Evolutionary conservation across 495 filamentous ascomycete species (phyloP), one percentile per base, ranked within the genome.

Genomic region (Penicillium mononematosum): DNA sequence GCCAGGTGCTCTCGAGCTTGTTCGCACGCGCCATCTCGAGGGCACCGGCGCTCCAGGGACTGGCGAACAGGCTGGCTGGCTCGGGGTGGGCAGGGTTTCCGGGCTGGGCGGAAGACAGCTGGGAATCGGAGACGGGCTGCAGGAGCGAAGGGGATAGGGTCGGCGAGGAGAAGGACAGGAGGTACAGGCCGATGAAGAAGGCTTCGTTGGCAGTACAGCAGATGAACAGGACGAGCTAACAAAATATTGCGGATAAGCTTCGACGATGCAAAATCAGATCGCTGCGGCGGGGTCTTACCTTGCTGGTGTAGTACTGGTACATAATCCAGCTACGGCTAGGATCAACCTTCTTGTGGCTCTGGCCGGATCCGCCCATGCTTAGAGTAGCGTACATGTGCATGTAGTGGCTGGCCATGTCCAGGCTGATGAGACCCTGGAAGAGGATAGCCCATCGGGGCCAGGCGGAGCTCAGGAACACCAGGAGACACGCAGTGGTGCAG

Each of bases 131-230:
- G 25, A 70, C 55, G 12, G 75, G 73, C 56, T 76, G 70, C 39
- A 96, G 84, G 17, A 97, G 88, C 27, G 87, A 88, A 0, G 92
- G 91, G 3, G 90, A 92, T 54, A 97, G 83, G 27, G 81, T 80
- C 1, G 92, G 92, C 38, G 88, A 92, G 45, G 87, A 91, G 82
- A 99, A 99, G 63, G 92, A 96, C 44, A 99, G 85, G 43, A 99
- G 89, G 78, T 99, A 99, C 60, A 98, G 83, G 44, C 91, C 92
- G 69, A 99, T 92, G 80, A 98, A 99, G 81, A 96, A 98, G 56
- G 89, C 71, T 73, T 99, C 95, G 73, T 98, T 98, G 34, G 94
- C 76, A 45, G 84, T 81, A 74, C 95, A 99, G 77, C 88, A 90
- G 58, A 89, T 66, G 80, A 98, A 98, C 53, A 99, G 82, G 19